phyloP scores from a whole-genome alignment of 306 rosid genomes.

The Elaeagnus macrophylla region DNA sequence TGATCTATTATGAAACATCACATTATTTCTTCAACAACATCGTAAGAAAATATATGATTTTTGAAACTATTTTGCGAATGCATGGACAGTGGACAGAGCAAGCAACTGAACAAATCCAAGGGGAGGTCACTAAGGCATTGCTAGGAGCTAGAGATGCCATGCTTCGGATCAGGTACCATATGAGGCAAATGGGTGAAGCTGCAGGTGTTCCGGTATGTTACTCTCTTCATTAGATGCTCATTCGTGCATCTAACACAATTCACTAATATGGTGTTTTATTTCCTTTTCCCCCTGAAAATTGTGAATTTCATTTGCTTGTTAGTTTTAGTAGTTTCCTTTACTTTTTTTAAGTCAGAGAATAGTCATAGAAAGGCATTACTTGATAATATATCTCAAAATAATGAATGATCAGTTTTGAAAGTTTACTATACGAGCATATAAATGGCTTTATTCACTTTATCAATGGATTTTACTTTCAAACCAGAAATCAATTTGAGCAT shows the following conservation, averaged over 20 bases:
- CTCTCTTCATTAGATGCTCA: slow-evolving; percentile 16
- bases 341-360: too few relatives aligned
- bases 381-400: too few relatives aligned
- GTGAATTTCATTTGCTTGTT: too few relatives aligned
- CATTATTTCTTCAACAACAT: background rate
- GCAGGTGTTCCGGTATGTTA: slow-evolving; percentile 88
- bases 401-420: too few relatives aligned
- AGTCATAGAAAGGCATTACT: too few relatives aligned
- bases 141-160: slow-evolving; percentile 81
- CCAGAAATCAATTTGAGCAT: too few relatives aligned
- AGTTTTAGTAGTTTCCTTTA: too few relatives aligned
- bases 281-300: too few relatives aligned
- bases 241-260: background rate
- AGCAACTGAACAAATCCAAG: slow-evolving; percentile 49
- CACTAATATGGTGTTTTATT: too few relatives aligned
- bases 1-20: slow-evolving; percentile 3
- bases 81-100: slow-evolving; percentile 74
- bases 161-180: slow-evolving; percentile 61
- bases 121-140: slow-evolving; percentile 51
- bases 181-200: slow-evolving; percentile 86
- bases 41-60: slow-evolving; percentile 14
- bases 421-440: too few relatives aligned
- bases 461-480: too few relatives aligned
- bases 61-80: slow-evolving; percentile 21
- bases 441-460: too few relatives aligned